Evolutionary conservation across 805 yeast genomes (phyloP).

Genomic region (Metschnikowia proteae): DNA sequence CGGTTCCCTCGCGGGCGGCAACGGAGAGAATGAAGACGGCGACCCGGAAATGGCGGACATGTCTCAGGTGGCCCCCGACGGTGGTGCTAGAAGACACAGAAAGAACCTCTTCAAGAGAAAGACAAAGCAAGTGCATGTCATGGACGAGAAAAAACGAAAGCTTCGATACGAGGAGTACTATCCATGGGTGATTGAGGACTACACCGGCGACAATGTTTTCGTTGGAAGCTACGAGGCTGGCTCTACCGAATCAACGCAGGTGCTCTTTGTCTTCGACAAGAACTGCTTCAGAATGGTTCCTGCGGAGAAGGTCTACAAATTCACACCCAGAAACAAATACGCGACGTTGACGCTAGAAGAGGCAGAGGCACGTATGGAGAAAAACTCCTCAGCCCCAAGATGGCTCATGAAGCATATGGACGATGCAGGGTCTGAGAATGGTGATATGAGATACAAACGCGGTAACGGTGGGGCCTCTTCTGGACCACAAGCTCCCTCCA

Average conservation of each 20-base stretch:
- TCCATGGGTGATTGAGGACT: constrained; percentile 98
- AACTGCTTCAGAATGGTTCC: constrained; percentile 93
- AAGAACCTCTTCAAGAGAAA: constrained; percentile 64
- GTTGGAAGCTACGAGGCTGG: constrained; percentile 96
- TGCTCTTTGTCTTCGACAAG: constrained; percentile 76
- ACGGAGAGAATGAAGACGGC: constrained; percentile 13
- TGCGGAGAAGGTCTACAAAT: constrained; percentile 87
- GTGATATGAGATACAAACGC: constrained; percentile 45
- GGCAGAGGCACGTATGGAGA: constrained; percentile 92
- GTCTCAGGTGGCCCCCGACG: constrained; percentile 87
- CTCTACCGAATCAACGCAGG: constrained; percentile 73
- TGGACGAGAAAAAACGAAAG: constrained; percentile 79
- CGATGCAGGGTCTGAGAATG: constrained; percentile 44
- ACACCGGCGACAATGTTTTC: constrained; percentile 89
- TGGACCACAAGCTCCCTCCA: constrained; percentile 1
- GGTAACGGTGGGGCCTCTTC: constrained; percentile 12
- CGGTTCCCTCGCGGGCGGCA: constrained; percentile 7
- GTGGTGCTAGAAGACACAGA: constrained; percentile 69
- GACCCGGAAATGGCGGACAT: constrained; percentile 36
- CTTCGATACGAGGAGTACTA: constrained; percentile 92
- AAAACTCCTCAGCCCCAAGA: constrained; percentile 72
- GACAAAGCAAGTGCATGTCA: constrained; percentile 76
- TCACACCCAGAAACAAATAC: constrained; percentile 89
- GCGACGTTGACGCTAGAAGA: constrained; percentile 93
- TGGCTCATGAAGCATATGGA: constrained; percentile 94